Evolutionary conservation across 345 rosid genomes (phyloP), one percentile per base, ranked within the genome.

Genomic region (Corchorus olitorius): DNA sequence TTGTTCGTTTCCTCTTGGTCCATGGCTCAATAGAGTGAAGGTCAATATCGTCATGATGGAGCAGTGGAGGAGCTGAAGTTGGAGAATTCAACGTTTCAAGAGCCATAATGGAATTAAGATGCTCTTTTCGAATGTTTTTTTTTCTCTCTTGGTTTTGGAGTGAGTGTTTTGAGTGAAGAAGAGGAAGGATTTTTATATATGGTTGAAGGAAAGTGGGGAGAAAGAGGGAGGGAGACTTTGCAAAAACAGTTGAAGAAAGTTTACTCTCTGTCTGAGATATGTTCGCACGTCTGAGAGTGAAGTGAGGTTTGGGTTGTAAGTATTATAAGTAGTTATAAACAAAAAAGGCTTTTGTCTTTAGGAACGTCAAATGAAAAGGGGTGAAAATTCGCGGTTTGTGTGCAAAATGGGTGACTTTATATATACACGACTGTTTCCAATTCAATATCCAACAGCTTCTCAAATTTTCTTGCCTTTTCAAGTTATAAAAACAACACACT

Each of bases 21-120:
- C 88, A 83, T 52, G 84, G 81, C 81, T 83, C 86, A 12, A 61
- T 14, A 39, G 12, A 61, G 54, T 69, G 75, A 53, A 54, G 74
- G 22, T 61, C 62, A 2, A 49, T 65, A 58, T 84, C 87, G 17
- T 88, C 90, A 27, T 68, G 82, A 19, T 56, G 89, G 61, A 86
- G 80, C 71, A 87, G 61, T 8, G 91, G 83, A 7, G 88, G 75
- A 52, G 84, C 41, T 27, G 91, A 41, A n/a, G 87, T 85, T 0
- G 87, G 92, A 67, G 94, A 90, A 76, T 81, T 86, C 5, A 90
- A 82, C n/a, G 90, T 83, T 80, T 87, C 89, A 1, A 89, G 86
- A 53, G 90, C 91, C 92, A 68, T 49, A 12, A 50, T 50, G 15
- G 2, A 2, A 17, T n/a, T n/a, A 46, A 16, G 54, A 72, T 13